Conservation (phyloP, 139 green algal genomes). For the Pedinophyceae sp. region DNA sequence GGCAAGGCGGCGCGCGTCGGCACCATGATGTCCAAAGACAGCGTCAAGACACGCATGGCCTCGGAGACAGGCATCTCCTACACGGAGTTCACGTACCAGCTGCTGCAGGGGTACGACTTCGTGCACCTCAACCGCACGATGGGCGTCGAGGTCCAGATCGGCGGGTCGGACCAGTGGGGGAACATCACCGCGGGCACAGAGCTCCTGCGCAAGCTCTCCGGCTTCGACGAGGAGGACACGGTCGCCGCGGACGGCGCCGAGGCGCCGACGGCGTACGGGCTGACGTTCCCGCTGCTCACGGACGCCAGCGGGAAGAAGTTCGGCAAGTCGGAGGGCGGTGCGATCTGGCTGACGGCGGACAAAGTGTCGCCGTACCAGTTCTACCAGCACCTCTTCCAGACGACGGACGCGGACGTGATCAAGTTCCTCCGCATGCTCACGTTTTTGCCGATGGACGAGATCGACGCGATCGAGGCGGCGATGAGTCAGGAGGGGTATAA, state of each 20-base stretch:
- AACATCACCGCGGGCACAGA: constrained; percentile 93
- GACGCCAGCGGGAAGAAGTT: constrained; percentile 89
- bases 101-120: constrained; percentile 96
- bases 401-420: constrained; percentile 69
- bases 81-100: constrained; percentile 92
- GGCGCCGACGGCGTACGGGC: constrained; percentile 4
- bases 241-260: constrained; percentile 2
- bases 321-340: constrained; percentile 83
- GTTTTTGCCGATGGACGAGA: constrained; percentile 76
- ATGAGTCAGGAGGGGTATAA: constrained; percentile 51
- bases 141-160: constrained; percentile 60
- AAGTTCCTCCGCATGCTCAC: constrained; percentile 88
- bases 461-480: constrained; percentile 33
- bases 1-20: constrained; percentile 83
- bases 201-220: constrained; percentile 48
- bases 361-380: constrained; percentile 94
- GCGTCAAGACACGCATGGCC: constrained; percentile 65
- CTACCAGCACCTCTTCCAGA: constrained; percentile 86
- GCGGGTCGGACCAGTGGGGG: constrained; percentile 93
- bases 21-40: constrained; percentile 90
- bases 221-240: constrained; percentile 17
- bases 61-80: constrained; percentile 20
- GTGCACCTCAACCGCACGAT: constrained; percentile 69
- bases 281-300: constrained; percentile 18
- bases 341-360: constrained; percentile 45